Base-by-base conservation (phyloP, 2,329 filamentous ascomycete genomes). In the Coccinonectria pachysandricola region DNA sequence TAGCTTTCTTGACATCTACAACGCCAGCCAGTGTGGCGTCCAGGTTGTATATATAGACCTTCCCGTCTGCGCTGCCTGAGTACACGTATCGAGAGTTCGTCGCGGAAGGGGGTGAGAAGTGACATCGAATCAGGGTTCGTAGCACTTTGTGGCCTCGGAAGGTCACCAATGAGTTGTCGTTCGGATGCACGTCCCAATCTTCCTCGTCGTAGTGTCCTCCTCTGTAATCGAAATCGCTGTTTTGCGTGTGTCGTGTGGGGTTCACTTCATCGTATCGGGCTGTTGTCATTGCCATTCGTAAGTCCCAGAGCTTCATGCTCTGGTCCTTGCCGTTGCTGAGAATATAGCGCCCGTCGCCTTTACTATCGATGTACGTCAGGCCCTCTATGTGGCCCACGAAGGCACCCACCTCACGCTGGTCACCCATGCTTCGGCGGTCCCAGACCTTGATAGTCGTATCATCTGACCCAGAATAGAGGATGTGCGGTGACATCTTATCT, bases 321-420 rank as follows among this genome's bases (percentile, higher is more conserved):
- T 96, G 91, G 49, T 98, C 91, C 50, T 96, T 98, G 35, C 76
- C 84, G 45, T 98, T 98, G 40, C 79, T 87, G 14, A 98, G 71
- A 7, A 96, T 80, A 52, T 96, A 96, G 30, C 75, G 64, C 4
- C 75, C 75, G 46, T 80, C 75, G 26, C 73, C 73, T 46, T 80
- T 80, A 53, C 70, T 76, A 52, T 80, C 75, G 29, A 80, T 67
- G 44, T 79, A 79, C 0, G 75, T 80, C 25, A 80, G 46, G 3
- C 75, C 75, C 47, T 79, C 72, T 27, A 71, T 65, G 42, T 80
- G 75, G 3, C 75, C 75, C 13, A 78, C 63, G 36, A 80, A 79
- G 2, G 71, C 74, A 8, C 74, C 75, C 1, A 71, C 74, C 32
- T 74, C 68, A 15, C 88, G 72, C 3, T 76, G 75, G 45, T 94